phyloP scores from a whole-genome alignment of 768 basidiomycete species.

The Hortiboletus flavorubellus region DNA sequence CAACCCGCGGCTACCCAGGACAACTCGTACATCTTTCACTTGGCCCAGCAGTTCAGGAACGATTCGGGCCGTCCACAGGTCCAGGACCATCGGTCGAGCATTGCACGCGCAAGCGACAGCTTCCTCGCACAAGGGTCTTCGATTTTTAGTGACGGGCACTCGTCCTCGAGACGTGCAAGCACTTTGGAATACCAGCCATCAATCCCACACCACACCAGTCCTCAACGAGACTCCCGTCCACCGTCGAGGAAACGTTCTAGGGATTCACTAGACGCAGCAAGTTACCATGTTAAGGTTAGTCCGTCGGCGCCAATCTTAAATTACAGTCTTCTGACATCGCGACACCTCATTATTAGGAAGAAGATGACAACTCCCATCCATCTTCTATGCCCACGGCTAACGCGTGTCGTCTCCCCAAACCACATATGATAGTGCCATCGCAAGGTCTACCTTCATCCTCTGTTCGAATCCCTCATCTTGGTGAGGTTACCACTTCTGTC shows the following conservation, averaged over 20 bases:
- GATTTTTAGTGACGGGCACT: conserved; percentile 25
- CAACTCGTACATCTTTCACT: conserved; percentile 17
- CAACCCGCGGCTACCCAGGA: conserved; percentile 16
- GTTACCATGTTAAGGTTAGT: conserved; percentile 32
- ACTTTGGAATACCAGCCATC: conserved; percentile 17
- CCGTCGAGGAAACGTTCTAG: conserved; percentile 34
- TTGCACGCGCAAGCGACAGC: conserved; percentile 32
- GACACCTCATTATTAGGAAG: conserved; percentile 27
- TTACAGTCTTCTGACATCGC: conserved; percentile 23
- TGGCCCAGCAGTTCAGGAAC: conserved; percentile 24
- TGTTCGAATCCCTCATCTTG: conserved; percentile 14
- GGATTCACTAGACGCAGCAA: conserved; percentile 26
- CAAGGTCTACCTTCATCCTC: conserved; percentile 17
- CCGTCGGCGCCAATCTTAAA: conserved; percentile 28
- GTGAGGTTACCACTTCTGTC: conserved; percentile 6
- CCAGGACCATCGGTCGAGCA: conserved; percentile 32
- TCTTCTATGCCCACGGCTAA: conserved; percentile 18
- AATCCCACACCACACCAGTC: conserved; percentile 14
- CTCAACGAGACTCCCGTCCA: conserved; percentile 18
- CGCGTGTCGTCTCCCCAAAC: conserved; percentile 21
- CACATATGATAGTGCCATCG: conserved; percentile 24
- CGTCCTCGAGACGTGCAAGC: conserved; percentile 16
- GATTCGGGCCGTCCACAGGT: conserved; percentile 19
- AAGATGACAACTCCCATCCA: conserved; percentile 19
- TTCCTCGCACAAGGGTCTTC: conserved; percentile 33